phyloP scores from a whole-genome alignment of 108 stramenopile genomes.

The Chaetoceros tenuissimus region DNA sequence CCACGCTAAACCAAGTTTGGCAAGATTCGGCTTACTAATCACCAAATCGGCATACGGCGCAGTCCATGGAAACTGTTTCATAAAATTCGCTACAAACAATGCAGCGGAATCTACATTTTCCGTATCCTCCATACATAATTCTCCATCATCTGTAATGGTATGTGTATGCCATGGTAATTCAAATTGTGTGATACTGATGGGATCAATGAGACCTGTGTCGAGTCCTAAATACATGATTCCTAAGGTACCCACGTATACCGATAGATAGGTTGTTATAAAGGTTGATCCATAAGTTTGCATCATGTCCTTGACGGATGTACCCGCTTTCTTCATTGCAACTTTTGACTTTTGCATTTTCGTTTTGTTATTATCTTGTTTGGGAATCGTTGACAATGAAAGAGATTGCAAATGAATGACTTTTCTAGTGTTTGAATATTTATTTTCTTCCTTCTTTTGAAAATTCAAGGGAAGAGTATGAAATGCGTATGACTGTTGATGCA shows the following conservation, averaged over 20 bases:
- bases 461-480: too few relatives aligned
- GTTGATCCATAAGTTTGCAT: slow-evolving; percentile 50
- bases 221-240: slow-evolving; percentile 44
- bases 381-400: neutral
- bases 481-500: too few relatives aligned
- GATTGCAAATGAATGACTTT: too few relatives aligned
- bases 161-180: slow-evolving; percentile 26
- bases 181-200: slow-evolving; percentile 33
- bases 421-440: too few relatives aligned
- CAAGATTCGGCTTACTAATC: slow-evolving; percentile 62
- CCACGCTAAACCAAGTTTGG: slow-evolving; percentile 92
- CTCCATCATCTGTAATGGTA: slow-evolving; percentile 28
- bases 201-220: slow-evolving; percentile 68
- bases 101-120: slow-evolving; percentile 44
- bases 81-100: slow-evolving; percentile 43
- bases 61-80: slow-evolving; percentile 60
- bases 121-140: slow-evolving; percentile 27
- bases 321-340: slow-evolving; percentile 5
- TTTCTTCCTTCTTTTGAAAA: too few relatives aligned
- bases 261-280: slow-evolving; percentile 63
- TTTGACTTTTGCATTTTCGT: neutral
- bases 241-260: slow-evolving; percentile 53
- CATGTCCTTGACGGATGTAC: slow-evolving; percentile 20
- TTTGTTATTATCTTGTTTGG: neutral
- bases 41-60: slow-evolving; percentile 43